phyloP scores from a whole-genome alignment of 1,284 basidiomycete genomes.

The Cryptococcus sp. region DNA sequence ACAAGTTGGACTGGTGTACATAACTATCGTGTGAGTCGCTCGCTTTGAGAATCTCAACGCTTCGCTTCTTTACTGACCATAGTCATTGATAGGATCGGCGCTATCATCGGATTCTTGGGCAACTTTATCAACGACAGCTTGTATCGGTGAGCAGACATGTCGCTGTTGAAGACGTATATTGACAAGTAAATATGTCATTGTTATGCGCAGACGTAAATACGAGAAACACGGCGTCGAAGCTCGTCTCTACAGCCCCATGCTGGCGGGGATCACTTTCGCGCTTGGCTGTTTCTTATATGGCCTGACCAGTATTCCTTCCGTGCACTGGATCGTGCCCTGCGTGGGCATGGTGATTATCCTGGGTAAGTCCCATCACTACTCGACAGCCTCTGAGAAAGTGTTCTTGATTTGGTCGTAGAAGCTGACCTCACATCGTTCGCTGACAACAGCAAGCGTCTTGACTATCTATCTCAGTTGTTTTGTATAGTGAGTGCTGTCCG shows the following conservation, averaged over 20 bases:
- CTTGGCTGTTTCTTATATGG: constrained; percentile 62
- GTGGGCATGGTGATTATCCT: constrained; percentile 62
- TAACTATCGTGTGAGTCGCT: constrained; percentile 61
- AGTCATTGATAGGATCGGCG: constrained; percentile 60
- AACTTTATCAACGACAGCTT: constrained; percentile 68
- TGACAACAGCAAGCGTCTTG: constrained; percentile 12
- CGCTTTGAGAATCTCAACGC: background rate
- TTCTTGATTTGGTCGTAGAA: too few relatives aligned
- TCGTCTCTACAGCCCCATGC: constrained; percentile 67
- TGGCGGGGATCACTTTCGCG: constrained; percentile 65
- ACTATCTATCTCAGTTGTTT: constrained; percentile 42
- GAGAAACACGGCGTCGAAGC: constrained; percentile 68
- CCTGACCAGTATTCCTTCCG: constrained; percentile 37
- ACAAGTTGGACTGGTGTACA: constrained; percentile 65
- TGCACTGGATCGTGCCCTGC: constrained; percentile 45
- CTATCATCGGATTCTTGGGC: constrained; percentile 60
- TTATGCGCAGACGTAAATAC: constrained; percentile 58
- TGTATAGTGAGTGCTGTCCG: constrained; percentile 38
- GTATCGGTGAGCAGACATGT: constrained; percentile 51
- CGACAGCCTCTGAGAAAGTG: too few relatives aligned
- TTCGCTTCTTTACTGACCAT: constrained; percentile 1
- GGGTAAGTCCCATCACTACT: constrained; percentile 19
- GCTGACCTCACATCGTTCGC: background rate
- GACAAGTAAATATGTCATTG: background rate
- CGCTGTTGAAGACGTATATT: background rate